Conservation (phyloP, 139 green algal genomes). For the Helicosporidium sp. region DNA sequence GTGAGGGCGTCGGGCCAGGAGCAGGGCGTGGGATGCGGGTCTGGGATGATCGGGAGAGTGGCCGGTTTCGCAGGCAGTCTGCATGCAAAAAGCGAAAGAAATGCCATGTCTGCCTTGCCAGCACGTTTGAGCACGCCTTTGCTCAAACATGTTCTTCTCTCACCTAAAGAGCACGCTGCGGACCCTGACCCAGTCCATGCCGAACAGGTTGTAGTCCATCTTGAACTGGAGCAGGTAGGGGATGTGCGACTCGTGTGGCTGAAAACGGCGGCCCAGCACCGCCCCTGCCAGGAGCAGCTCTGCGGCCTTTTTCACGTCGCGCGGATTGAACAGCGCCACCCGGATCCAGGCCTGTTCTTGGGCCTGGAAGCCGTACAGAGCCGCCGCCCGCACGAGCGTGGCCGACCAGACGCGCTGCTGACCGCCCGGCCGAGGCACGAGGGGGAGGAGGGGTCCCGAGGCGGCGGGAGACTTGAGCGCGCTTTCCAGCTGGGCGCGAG, state of each 20-base stretch:
- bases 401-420: too few species aligned
- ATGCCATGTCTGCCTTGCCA: too few species aligned
- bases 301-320: slow-evolving; percentile 38
- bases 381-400: slow-evolving; percentile 47
- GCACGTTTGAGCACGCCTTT: too few species aligned
- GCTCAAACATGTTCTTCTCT: too few species aligned
- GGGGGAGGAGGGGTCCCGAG: too few species aligned
- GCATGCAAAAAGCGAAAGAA: too few species aligned
- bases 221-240: slow-evolving; percentile 89
- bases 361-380: slow-evolving; percentile 76
- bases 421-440: too few species aligned
- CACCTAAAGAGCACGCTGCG: slow-evolving; percentile 17
- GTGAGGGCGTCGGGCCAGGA: too few species aligned
- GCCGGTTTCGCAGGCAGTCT: too few species aligned
- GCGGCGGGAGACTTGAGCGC: not conserved
- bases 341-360: slow-evolving; percentile 69
- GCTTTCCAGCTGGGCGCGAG: not conserved
- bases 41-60: too few species aligned
- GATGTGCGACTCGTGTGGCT: slow-evolving; percentile 78
- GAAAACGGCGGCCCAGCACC: slow-evolving; percentile 46
- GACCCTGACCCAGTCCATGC: slow-evolving; percentile 61
- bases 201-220: slow-evolving; percentile 79
- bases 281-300: slow-evolving; percentile 46
- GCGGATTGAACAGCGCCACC: slow-evolving; percentile 58
- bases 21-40: too few species aligned